These are phyloP conservation scores for Kondoa malvinella DNA, from an alignment of 768 basidiomycete species.

Conservation along the genomic window DNA sequence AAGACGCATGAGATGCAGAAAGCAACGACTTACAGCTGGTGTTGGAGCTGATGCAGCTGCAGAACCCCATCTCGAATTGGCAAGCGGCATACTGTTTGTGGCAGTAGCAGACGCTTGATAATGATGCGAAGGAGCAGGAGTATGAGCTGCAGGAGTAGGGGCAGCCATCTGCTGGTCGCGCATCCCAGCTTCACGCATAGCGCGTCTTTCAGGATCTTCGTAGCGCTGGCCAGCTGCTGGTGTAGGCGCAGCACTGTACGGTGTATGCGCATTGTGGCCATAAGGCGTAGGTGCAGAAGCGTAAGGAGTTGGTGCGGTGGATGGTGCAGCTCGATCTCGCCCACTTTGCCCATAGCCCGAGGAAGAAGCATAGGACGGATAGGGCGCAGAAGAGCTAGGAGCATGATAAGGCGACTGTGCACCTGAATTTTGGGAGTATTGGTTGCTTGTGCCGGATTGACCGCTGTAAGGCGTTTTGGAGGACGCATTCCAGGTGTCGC, in stretches of 20 bases:
- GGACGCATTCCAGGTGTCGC: neutral
- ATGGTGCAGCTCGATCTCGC: conserved; percentile 35
- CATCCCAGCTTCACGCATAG: neutral
- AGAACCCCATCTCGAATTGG: neutral
- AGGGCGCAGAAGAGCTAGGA: neutral
- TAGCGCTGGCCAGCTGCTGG: neutral
- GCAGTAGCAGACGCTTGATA: neutral
- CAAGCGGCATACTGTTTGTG: neutral
- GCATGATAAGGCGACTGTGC: neutral
- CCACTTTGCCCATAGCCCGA: conserved; percentile 18
- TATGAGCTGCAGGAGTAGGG: neutral
- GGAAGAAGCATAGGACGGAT: conserved; percentile 15
- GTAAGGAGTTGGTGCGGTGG: conserved; percentile 35
- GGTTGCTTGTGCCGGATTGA: neutral
- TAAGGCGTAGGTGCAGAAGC: conserved; percentile 17
- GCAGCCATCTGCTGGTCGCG: neutral
- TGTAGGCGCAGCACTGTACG: conserved; percentile 2
- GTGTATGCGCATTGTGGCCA: conserved; percentile 9
- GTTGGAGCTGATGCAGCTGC: conserved; percentile 2
- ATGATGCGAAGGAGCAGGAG: neutral
- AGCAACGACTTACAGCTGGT: conserved; percentile 2
- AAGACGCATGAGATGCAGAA: neutral
- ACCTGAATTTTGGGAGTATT: neutral
- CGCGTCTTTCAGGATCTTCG: neutral
- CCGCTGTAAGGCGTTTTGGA: neutral